Evolutionary conservation across 352 stramenopile genomes (phyloP), one percentile per base, ranked within the genome.

Genomic region (Pythium utonaiense): DNA sequence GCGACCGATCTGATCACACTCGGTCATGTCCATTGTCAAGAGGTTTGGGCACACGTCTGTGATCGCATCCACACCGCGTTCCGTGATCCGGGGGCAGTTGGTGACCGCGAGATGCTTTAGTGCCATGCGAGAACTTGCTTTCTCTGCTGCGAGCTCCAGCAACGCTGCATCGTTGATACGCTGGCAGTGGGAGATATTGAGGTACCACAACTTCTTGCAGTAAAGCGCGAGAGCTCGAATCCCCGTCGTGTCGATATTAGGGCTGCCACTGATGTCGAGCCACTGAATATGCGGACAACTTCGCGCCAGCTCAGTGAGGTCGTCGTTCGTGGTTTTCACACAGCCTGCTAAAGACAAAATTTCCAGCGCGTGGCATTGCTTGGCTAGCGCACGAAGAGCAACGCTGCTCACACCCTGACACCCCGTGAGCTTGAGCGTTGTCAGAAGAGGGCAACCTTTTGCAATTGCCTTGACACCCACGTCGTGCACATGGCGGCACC

Each of bases 401-500:
- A 75, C 60, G 60, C 87, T 94, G 21, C 71, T 95, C 24, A 98
- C 78, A 45, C 83, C 77, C 28, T 73, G 77, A 45, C 92, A 98
- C 10, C 90, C 89, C 1, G 89, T 96, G 31, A 97, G 75, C 53
- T 83, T 83, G 9, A 98, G 73, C 24, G 86, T 95, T 28, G 84
- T 85, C n/a, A 98, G 71, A 28, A 77, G 57, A 13, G 76, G 78
- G 58, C 90, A 98, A 1, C 93, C 93, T 24, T 77, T 71, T 0
- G 89, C 88, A 13, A 98, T 63, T 0, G 88, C 84, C 21, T 81
- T 81, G 21, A 98, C 62, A 4, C 90, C 89, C 8, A 67, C 54
- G 50, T 95, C 80, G 22, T 93, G 83, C 1, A 97, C 89, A 57
- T 97, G 88, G 14, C 86, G 87, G 60, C 91, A 97, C 3, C 89